Conservation (phyloP, 768 basidiomycete genomes). For the Leccinum rimulosum region DNA sequence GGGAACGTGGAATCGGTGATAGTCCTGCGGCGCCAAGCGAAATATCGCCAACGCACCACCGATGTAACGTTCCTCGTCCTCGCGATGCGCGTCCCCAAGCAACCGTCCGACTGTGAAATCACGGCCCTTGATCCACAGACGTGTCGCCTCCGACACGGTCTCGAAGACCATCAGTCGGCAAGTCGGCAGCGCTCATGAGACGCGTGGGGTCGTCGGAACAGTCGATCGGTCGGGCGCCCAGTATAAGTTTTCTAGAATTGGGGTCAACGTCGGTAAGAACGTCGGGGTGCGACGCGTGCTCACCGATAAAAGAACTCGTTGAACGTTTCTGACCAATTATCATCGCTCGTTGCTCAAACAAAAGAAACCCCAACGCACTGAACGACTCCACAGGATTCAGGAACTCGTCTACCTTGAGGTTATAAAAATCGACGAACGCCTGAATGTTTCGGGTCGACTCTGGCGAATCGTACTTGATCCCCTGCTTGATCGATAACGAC, state of each 20-base stretch:
- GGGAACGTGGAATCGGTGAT: constrained; percentile 90
- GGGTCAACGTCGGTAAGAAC: neutral
- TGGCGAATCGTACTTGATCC: constrained; percentile 85
- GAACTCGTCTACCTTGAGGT: constrained; percentile 79
- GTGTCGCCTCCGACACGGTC: constrained; percentile 79
- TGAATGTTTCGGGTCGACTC: constrained; percentile 83
- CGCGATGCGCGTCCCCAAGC: constrained; percentile 74
- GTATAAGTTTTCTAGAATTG: constrained; percentile 72
- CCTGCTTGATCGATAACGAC: constrained; percentile 91
- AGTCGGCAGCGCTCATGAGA: constrained; percentile 90
- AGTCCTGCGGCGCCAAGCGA: constrained; percentile 90
- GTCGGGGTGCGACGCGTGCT: constrained; percentile 1
- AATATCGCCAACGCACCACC: constrained; percentile 90
- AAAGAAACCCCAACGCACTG: constrained; percentile 47
- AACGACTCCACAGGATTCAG: constrained; percentile 80
- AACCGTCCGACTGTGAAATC: constrained; percentile 83
- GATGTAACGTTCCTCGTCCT: constrained; percentile 64
- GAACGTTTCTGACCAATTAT: constrained; percentile 64
- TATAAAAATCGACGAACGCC: constrained; percentile 87
- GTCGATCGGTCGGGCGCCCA: constrained; percentile 73
- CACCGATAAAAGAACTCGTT: constrained; percentile 89
- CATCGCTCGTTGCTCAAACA: neutral
- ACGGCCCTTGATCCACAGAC: constrained; percentile 95
- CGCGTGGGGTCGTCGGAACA: constrained; percentile 69
- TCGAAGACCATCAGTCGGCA: constrained; percentile 95